Conservation (phyloP, 192 early-diverging fungal species). For the Coemansia aciculifera region DNA sequence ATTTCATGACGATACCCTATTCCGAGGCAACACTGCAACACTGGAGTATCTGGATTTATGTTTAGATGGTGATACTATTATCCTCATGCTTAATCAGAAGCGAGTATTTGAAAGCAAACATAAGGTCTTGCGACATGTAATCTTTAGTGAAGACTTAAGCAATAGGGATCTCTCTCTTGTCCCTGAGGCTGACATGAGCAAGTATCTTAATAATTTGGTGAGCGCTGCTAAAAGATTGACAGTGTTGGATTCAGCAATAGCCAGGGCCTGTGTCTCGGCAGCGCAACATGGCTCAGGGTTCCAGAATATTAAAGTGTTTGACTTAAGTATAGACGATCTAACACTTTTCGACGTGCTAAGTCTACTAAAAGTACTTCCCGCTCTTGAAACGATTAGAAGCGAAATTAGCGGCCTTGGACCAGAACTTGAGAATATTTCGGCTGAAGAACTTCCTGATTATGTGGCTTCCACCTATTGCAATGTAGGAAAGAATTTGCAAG, state of each 20-base stretch:
- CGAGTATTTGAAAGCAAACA: not conserved
- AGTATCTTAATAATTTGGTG: not conserved
- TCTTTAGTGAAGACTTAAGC: not conserved
- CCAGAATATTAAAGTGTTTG: not conserved
- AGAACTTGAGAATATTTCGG: not conserved
- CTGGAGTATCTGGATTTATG: not conserved
- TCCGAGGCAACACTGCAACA: not conserved
- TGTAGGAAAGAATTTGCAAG: not conserved
- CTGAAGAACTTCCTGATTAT: not conserved
- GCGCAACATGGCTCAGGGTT: not conserved
- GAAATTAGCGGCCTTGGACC: not conserved
- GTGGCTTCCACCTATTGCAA: not conserved
- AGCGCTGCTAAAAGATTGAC: too few species aligned
- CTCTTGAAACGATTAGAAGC: not conserved
- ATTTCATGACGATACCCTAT: slow-evolving; percentile 10
- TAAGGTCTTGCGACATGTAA: not conserved
- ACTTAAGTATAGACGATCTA: not conserved
- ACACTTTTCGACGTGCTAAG: not conserved
- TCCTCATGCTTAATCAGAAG: not conserved
- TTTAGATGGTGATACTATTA: not conserved
- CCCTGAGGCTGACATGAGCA: not conserved
- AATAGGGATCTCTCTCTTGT: too few species aligned
- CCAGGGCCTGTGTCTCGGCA: not conserved
- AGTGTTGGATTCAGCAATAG: too few species aligned
- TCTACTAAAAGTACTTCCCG: not conserved